Conservation (phyloP, 345 rosid species). For the Syzygium aqueum region DNA sequence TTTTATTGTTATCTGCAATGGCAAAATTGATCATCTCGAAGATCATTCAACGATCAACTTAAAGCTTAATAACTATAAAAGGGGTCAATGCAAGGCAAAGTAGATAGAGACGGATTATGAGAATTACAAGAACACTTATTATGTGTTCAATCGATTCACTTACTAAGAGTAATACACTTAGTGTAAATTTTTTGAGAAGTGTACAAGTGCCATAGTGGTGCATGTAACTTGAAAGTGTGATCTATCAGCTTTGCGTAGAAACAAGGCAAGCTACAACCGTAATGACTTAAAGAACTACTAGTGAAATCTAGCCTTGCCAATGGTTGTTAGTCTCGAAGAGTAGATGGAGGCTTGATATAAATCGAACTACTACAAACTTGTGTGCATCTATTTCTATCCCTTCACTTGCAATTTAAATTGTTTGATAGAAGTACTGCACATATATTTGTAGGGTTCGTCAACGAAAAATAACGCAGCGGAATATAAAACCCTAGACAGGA, state of each 20-base stretch:
- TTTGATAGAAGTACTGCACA: neutral
- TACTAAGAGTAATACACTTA: neutral
- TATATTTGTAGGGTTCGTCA: no score
- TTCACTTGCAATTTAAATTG: neutral
- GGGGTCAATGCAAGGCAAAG: neutral
- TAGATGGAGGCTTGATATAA: neutral
- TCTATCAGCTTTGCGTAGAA: neutral
- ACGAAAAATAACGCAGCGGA: no score
- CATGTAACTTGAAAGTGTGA: neutral
- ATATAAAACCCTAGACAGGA: no score
- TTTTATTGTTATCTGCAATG: neutral
- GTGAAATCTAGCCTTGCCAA: neutral
- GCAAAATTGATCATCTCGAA: neutral
- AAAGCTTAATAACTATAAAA: neutral
- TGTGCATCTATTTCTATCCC: neutral
- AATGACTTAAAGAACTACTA: neutral
- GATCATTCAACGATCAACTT: neutral
- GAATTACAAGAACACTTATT: neutral
- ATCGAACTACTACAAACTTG: neutral
- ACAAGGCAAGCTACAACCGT: neutral
- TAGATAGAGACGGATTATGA: neutral
- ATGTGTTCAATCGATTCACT: neutral
- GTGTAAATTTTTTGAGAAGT: neutral
- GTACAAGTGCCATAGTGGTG: neutral
- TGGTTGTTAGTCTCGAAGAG: neutral